Conservation (phyloP, 345 rosid species). For the Sonneratia caseolaris region DNA sequence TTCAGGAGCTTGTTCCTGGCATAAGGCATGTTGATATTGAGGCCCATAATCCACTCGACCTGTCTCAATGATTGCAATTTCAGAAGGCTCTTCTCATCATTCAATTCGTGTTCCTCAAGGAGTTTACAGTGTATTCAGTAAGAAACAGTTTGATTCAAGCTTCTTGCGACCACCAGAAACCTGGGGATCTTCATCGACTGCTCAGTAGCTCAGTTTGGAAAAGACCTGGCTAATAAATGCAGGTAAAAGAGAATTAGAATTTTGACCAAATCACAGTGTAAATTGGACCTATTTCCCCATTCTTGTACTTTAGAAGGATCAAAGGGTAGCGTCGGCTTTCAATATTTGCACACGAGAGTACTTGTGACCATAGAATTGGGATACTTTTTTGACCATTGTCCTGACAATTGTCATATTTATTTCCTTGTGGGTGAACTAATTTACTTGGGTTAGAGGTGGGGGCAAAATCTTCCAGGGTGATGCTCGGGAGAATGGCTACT, state of each 20-base stretch:
- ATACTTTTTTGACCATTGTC: neutral
- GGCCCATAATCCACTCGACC: conserved; percentile 68
- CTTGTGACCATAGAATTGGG: neutral
- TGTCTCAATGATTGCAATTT: neutral
- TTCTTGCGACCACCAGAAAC: neutral
- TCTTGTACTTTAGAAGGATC: no score
- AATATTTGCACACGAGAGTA: no score
- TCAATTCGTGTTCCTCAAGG: neutral
- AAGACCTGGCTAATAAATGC: neutral
- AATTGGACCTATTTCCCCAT: neutral
- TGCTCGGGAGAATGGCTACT: no score
- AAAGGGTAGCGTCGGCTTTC: no score
- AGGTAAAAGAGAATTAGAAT: neutral
- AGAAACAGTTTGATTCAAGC: neutral
- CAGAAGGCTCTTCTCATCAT: neutral
- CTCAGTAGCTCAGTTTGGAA: neutral
- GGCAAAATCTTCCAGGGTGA: no score
- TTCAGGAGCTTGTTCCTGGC: conserved; percentile 92
- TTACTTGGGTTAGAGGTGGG: no score
- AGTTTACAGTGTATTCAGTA: neutral
- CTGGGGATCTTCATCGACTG: neutral
- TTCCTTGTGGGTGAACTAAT: no score
- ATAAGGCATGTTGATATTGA: conserved; percentile 94
- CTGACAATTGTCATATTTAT: no score
- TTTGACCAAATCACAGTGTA: neutral